Conservation (phyloP, 2,329 filamentous ascomycete species). For the Xylaria sp. region DNA sequence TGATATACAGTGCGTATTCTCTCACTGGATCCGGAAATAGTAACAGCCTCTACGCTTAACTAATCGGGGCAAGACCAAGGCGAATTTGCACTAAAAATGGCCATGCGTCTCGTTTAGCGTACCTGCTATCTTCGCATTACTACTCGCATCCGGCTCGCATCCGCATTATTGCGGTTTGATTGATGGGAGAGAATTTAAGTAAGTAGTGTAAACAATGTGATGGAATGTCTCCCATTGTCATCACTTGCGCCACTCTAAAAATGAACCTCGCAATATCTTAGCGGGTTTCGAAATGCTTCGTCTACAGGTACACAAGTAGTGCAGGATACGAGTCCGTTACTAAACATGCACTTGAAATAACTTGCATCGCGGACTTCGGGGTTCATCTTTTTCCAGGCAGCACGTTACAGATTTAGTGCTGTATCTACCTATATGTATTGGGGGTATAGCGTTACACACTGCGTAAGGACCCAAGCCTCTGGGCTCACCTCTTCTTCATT, state of each 20-base stretch:
- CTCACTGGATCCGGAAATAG: conserved; percentile 20
- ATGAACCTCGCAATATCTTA: background rate
- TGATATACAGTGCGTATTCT: conserved; percentile 5
- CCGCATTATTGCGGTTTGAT: conserved; percentile 4
- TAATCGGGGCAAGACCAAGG: conserved; percentile 5
- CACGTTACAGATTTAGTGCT: conserved; percentile 12
- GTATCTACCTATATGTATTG: background rate
- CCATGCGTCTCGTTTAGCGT: conserved; percentile 20
- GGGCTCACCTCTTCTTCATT: conserved; percentile 7
- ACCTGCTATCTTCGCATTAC: too few relatives aligned
- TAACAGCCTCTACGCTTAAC: conserved; percentile 2
- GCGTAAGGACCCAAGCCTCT: conserved; percentile 12
- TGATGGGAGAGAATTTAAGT: background rate
- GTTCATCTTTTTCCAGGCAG: background rate
- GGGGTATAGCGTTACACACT: conserved; percentile 13
- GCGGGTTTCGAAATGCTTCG: background rate
- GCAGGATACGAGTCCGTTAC: too few relatives aligned
- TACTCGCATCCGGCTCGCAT: conserved; percentile 5
- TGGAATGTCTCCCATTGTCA: background rate
- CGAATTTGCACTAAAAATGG: conserved; percentile 13
- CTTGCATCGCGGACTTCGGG: background rate
- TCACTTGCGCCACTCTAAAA: too few relatives aligned
- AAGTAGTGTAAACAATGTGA: too few relatives aligned
- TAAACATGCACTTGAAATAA: too few relatives aligned
- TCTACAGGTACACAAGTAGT: background rate